Evolutionary conservation across 2,329 filamentous ascomycete species (phyloP).

Genomic region (Lecanicillium sp.): DNA sequence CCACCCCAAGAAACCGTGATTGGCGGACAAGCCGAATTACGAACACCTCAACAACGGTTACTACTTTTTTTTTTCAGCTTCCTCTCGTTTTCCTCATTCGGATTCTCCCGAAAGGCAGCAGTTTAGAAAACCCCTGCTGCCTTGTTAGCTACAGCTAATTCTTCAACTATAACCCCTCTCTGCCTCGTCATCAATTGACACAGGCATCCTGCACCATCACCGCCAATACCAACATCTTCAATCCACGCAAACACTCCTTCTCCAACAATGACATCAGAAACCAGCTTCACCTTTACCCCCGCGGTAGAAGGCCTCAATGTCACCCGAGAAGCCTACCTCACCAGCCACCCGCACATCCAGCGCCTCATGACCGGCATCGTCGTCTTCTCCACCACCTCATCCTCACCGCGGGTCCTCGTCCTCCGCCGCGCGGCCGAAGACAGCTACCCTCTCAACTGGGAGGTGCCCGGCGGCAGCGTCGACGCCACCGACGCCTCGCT

Average conservation of each 20-base stretch:
- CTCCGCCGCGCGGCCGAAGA: slow-evolving; percentile 12
- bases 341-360: slow-evolving; percentile 10
- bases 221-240: too few relatives aligned
- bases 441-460: slow-evolving; percentile 14
- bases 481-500: slow-evolving; percentile 27
- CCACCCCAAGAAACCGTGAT: too few relatives aligned
- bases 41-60: too few relatives aligned
- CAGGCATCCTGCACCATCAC: too few relatives aligned
- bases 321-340: slow-evolving; percentile 9
- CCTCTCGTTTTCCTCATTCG: too few relatives aligned
- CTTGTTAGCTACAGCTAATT: background rate
- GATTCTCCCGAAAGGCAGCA: too few relatives aligned
- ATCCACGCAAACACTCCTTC: too few relatives aligned
- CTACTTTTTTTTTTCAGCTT: too few relatives aligned
- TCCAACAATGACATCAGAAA: background rate
- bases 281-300: slow-evolving; percentile 8
- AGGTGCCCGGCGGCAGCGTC: slow-evolving; percentile 28
- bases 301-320: slow-evolving; percentile 9
- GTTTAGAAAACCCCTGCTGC: background rate
- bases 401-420: slow-evolving; percentile 5
- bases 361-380: slow-evolving; percentile 14
- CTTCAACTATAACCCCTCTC: slow-evolving; percentile 7
- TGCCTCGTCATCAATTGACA: slow-evolving; percentile 5
- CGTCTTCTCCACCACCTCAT: slow-evolving; percentile 9
- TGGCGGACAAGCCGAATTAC: too few relatives aligned